Percentiles rank a stretch among this genome's conserved stretches.
These are phyloP conservation scores for Metschnikowia cubensis DNA, from an alignment of 805 yeast species.

Conservation along the genomic window DNA sequence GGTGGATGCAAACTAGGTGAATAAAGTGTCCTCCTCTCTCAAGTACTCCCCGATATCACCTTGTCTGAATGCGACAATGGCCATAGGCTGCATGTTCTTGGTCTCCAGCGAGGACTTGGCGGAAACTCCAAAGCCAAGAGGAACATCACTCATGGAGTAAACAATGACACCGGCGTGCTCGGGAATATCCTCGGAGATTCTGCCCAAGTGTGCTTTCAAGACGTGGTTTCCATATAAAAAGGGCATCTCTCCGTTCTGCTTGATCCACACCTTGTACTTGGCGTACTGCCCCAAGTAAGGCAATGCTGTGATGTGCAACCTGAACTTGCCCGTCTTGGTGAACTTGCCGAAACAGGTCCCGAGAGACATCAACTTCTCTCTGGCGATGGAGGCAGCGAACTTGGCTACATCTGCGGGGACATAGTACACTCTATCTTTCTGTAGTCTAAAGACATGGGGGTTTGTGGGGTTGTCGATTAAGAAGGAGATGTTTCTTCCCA, in stretches of 20 bases:
- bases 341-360: conserved; percentile 95
- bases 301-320: conserved; percentile 90
- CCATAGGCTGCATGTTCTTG: conserved; percentile 85
- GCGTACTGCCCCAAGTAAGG: conserved; percentile 82
- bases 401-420: conserved; percentile 79
- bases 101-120: conserved; percentile 90
- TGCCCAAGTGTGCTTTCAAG: conserved; percentile 92
- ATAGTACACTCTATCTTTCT: conserved; percentile 94
- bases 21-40: conserved; percentile 95
- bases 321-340: conserved; percentile 95
- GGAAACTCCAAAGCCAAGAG: conserved; percentile 93
- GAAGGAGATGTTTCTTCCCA: conserved; percentile 91
- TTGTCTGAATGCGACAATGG: conserved; percentile 93
- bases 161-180: conserved; percentile 96
- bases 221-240: conserved; percentile 95
- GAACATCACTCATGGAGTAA: conserved; percentile 86
- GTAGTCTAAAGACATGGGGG: conserved; percentile 92
- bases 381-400: conserved; percentile 84
- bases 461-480: conserved; percentile 80
- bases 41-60: conserved; percentile 96
- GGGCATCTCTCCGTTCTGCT: conserved; percentile 98
- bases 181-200: conserved; percentile 95
- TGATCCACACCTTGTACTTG: conserved; percentile 92
- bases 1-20: conserved; percentile 46
- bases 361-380: conserved; percentile 85